Base-by-base conservation (phyloP, 2,329 filamentous ascomycete genomes). In the Colletotrichum caudatum region DNA sequence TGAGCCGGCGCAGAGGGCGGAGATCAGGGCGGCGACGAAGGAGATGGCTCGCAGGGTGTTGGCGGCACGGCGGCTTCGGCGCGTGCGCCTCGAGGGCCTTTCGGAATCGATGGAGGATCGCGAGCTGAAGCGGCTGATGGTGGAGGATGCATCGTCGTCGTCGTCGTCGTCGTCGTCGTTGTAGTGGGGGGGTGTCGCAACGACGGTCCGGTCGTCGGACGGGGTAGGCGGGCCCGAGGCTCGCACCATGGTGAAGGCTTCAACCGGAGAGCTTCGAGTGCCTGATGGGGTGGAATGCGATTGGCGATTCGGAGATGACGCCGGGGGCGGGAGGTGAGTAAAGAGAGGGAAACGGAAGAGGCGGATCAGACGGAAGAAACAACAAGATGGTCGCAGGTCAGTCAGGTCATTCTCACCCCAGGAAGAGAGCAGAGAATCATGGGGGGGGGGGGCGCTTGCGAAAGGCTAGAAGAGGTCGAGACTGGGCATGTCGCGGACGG, bases 1-100 rank as follows among this genome's bases (percentile, higher is more conserved):
- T 77, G 94, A 97, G 73, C 95, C 96, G 39, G 94, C 95, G 80
- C 93, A 96, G 41, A 98, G 87, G 18, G 89, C 85, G 20, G 86
- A 85, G 20, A 89, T 74, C 39, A 90, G 85, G 37, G 89, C 86
- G 29, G 84, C 83, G 37, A 85, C 74, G 76, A 91, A 90, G 66
- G 89, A 86, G 57, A 87, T 67, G 74, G 81, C 74, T 69, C 85
- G 85, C 39, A 77, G 65, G 44, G 78, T 76, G 66, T 80, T 82
- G 62, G 74, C 76, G 44, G 69, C 51, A 29, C 66, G 69, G 57
- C 68, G 74, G 71, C 66, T 69, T 16, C 29, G 63, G 29, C 51
- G 65, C 29, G 64, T 69, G 23, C 71, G 74, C 46, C 60, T 63
- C 18, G 71, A 73, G 56, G 48, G 46, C 29, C 58, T 66, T 9